A percentile compares a stretch with the other conserved stretches of the same genome.
phyloP scores from a whole-genome alignment of 2,329 filamentous ascomycete species.

The Ophiostoma populinum region DNA sequence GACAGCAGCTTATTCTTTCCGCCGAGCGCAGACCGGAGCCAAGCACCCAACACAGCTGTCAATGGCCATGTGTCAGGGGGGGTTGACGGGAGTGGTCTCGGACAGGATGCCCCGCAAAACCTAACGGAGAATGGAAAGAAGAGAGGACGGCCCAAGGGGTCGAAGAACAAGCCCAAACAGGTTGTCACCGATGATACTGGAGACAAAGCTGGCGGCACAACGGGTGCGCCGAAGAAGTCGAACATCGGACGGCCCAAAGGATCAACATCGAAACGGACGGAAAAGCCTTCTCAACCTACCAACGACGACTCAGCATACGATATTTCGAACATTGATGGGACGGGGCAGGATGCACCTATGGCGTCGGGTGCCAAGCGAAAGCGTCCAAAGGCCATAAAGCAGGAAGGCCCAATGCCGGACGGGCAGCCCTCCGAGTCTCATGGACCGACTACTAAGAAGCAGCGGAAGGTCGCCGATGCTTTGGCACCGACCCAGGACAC shows the following conservation, averaged over 20 bases:
- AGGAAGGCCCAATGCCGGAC: conserved; percentile 8
- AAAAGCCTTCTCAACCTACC: background rate
- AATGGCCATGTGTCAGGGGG: background rate
- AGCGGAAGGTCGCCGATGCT: conserved; percentile 20
- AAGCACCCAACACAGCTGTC: background rate
- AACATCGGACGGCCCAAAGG: conserved; percentile 25
- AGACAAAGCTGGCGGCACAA: background rate
- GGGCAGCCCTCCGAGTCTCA: too few species aligned
- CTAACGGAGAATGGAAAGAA: conserved; percentile 17
- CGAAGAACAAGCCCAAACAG: conserved; percentile 29
- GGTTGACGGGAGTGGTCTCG: too few species aligned
- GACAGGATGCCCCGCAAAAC: background rate
- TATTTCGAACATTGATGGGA: too few species aligned
- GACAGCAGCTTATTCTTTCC: conserved; percentile 5
- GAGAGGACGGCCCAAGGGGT: conserved; percentile 33
- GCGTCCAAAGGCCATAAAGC: conserved; percentile 12
- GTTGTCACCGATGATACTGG: background rate
- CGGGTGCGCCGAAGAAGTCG: conserved; percentile 12
- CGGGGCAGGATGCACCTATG: too few species aligned
- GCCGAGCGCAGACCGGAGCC: background rate
- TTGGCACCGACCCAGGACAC: conserved; percentile 12
- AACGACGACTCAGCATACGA: background rate
- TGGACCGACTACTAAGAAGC: conserved; percentile 19
- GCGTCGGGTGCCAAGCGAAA: conserved; percentile 16
- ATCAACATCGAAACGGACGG: conserved; percentile 12